Percentiles rank a stretch among this genome's conserved stretches.
phyloP scores from a whole-genome alignment of 257 asterid species.

The Asclepias syriaca region DNA sequence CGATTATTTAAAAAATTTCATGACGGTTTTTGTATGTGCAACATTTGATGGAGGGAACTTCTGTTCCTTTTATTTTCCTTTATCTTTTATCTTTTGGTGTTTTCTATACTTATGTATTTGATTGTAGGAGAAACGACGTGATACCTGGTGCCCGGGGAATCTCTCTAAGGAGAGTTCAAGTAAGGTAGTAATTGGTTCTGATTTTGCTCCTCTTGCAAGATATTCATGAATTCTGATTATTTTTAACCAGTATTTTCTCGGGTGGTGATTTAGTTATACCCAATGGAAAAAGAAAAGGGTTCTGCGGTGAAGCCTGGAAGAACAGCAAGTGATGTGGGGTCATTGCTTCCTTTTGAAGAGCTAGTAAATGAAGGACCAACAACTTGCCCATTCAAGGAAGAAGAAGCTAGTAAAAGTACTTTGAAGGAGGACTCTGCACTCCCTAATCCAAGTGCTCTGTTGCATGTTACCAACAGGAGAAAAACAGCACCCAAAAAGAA shows the following conservation, averaged over 20 bases:
- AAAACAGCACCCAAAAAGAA: conserved; percentile 55
- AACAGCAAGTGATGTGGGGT: conserved; percentile 29
- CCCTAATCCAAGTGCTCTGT: conserved; percentile 62
- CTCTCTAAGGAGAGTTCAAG: conserved; percentile 42
- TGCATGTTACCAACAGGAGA: conserved; percentile 84
- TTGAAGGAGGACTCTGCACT: conserved; percentile 42
- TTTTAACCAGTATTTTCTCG: conserved; percentile 16
- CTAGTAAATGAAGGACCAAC: conserved; percentile 44
- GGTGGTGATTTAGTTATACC: conserved; percentile 44
- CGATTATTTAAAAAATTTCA: neutral
- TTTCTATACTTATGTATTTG: conserved; percentile 17
- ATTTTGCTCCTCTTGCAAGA: neutral
- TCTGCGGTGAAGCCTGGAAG: conserved; percentile 46
- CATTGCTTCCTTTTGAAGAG: conserved; percentile 74
- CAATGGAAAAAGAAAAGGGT: conserved; percentile 39
- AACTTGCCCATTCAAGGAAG: conserved; percentile 31
- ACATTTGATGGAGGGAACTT: neutral
- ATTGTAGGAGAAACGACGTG: conserved; percentile 79
- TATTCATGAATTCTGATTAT: conserved; percentile 1
- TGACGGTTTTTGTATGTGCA: neutral
- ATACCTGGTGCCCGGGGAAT: conserved; percentile 94
- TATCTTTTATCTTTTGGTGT: conserved; percentile 5
- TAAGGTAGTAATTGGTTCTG: conserved; percentile 45
- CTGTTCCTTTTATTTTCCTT: conserved; percentile 2
- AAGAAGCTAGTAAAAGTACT: conserved; percentile 26